phyloP scores from a whole-genome alignment of 371 early-diverging fungal genomes.

The Actinomucor elegans region DNA sequence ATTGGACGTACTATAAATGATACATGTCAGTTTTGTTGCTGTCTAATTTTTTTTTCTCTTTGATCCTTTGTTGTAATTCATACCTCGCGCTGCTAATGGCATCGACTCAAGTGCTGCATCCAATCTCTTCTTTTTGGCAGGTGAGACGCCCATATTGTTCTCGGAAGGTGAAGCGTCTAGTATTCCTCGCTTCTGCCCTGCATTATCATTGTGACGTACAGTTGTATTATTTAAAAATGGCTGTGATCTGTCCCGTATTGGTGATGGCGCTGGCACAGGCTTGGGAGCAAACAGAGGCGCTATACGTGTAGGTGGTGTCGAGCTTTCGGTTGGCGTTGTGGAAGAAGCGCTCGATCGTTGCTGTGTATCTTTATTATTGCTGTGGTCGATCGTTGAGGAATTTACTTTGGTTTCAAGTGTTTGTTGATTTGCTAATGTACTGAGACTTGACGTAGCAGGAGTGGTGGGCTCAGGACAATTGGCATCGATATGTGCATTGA shows the following conservation, averaged over 20 bases:
- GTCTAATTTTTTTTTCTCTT: not conserved
- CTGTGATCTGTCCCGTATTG: not conserved
- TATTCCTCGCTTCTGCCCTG: no score
- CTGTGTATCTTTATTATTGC: not conserved
- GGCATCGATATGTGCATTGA: constrained; percentile 43
- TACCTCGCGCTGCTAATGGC: constrained; percentile 53
- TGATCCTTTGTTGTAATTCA: not conserved
- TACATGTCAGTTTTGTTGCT: no score
- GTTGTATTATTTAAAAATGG: no score
- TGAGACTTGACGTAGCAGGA: not conserved
- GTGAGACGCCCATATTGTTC: not conserved
- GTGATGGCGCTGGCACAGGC: not conserved
- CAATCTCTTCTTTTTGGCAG: constrained; percentile 10
- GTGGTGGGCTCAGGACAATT: constrained; percentile 18
- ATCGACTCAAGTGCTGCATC: constrained; percentile 29
- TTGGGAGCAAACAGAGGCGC: constrained; percentile 23
- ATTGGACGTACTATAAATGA: constrained; percentile 65
- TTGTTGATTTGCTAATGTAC: not conserved
- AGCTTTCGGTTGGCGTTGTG: not conserved
- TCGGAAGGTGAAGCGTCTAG: not conserved
- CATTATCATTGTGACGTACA: no score
- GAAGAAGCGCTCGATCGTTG: not conserved
- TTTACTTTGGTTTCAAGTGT: not conserved
- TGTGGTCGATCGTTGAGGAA: not conserved
- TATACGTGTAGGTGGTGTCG: constrained; percentile 1